A percentile compares a stretch with the other conserved stretches of the same genome.
phyloP scores from a whole-genome alignment of 2,329 filamentous ascomycete genomes.

The Xylariaceae sp. region DNA sequence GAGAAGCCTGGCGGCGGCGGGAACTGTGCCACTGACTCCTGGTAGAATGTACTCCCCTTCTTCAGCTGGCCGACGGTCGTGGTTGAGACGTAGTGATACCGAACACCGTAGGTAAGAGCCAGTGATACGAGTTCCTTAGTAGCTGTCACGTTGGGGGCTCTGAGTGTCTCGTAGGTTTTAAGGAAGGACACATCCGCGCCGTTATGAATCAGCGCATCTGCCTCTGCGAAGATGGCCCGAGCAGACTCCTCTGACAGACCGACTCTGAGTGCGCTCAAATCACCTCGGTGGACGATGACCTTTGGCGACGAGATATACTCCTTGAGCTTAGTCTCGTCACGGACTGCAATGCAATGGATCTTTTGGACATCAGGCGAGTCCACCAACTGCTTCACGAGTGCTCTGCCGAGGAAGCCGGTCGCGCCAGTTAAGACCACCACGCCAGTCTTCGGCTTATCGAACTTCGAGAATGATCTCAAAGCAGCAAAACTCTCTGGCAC shows the following conservation, averaged over 20 bases:
- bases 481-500: not conserved
- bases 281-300: slow-evolving; percentile 2
- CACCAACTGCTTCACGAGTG: not conserved
- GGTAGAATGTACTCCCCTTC: not conserved
- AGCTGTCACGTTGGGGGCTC: not conserved
- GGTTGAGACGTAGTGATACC: slow-evolving; percentile 9
- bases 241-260: not conserved
- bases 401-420: slow-evolving; percentile 3
- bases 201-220: not conserved
- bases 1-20: not conserved
- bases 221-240: not conserved
- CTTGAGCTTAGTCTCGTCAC: not conserved
- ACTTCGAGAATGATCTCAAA: not conserved
- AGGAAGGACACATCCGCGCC: slow-evolving; percentile 14
- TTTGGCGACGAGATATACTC: not conserved
- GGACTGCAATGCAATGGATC: slow-evolving; percentile 9
- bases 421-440: slow-evolving; percentile 7
- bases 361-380: not conserved
- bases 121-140: slow-evolving; percentile 3
- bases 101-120: not conserved
- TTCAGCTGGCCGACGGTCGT: slow-evolving; percentile 1
- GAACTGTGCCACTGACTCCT: not conserved
- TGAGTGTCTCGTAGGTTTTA: slow-evolving; percentile 1
- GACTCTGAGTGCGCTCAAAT: not conserved
- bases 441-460: not conserved